Conservation (phyloP, 2,329 filamentous ascomycete species). For the Exophiala alcalophila region DNA sequence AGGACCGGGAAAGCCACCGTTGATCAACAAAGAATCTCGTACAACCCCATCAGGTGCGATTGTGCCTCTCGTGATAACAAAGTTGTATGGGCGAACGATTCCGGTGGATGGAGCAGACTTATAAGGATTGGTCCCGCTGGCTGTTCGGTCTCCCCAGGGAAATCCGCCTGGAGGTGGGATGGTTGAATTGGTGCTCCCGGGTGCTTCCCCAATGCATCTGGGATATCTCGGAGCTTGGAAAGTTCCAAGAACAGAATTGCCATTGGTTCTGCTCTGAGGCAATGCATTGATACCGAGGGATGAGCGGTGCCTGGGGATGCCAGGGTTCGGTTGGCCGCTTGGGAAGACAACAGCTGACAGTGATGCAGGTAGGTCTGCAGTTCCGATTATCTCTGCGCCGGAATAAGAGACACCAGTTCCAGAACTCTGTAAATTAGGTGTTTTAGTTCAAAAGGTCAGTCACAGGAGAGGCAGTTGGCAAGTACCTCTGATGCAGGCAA, state of each 20-base stretch:
- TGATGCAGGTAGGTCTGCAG: slow-evolving; percentile 13
- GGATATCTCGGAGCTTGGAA: slow-evolving; percentile 20
- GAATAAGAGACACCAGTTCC: slow-evolving; percentile 7
- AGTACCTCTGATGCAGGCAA: too few relatives aligned
- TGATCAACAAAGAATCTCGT: slow-evolving; percentile 39
- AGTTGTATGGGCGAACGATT: slow-evolving; percentile 16
- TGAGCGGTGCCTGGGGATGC: slow-evolving; percentile 6
- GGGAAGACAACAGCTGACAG: slow-evolving; percentile 16
- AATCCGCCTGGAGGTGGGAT: slow-evolving; percentile 15
- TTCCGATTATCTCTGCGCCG: slow-evolving; percentile 14
- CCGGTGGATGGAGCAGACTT: slow-evolving; percentile 17
- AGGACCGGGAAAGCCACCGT: slow-evolving; percentile 65
- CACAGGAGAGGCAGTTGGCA: neutral
- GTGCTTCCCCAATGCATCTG: slow-evolving; percentile 14
- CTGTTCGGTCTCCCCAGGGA: slow-evolving; percentile 23
- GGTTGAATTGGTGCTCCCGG: slow-evolving; percentile 1
- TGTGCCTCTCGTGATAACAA: slow-evolving; percentile 12
- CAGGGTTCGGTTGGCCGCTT: neutral
- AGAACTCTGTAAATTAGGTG: slow-evolving; percentile 6
- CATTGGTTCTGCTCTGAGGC: slow-evolving; percentile 23
- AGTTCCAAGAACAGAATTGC: slow-evolving; percentile 22
- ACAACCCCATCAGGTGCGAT: slow-evolving; percentile 19
- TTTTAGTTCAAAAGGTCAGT: too few relatives aligned
- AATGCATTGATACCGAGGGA: slow-evolving; percentile 17
- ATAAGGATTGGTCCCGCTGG: slow-evolving; percentile 22